Base-by-base conservation (phyloP, 2,329 filamentous ascomycete genomes). In the Fusarium devonianum region DNA sequence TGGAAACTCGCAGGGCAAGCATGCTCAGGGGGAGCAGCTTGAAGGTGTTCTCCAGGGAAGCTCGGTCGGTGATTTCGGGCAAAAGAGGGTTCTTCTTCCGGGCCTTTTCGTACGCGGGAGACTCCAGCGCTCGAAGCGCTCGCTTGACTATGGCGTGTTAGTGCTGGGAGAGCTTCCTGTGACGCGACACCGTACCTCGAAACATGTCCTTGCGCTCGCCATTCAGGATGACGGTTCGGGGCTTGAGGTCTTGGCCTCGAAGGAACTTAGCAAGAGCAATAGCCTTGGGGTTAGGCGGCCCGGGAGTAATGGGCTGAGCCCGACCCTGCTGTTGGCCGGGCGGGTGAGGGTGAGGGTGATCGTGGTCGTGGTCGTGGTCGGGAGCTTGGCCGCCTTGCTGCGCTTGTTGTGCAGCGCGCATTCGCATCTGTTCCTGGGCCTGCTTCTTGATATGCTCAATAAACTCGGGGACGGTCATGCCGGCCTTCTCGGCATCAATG, bases 191-290 rank as follows among this genome's bases (percentile, higher is more conserved):
- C 69, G 38, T 78, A 93, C 91, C 92, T 81, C 88, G 89, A 75
- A 99, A 97, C 90, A 99, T 95, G 61, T 99, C 93, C 76, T 96
- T 97, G 67, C 94, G 85, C 80, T 97, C 92, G 66, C 94, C 94
- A 61, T 97, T 92, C 60, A 97, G 83, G 58, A 99, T 95, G 71
- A 90, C 93, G 13, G 92, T 97, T 57, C 94, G 82, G 13, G 84
- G 81, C 81, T 99, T 99, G 59, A 99, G 76, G 51, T 94, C 84
- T 75, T 97, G 92, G 49, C 82, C 73, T 62, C 86, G 86, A 51
- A 99, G 77, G 75, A 96, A 99, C 67, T 90, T 88, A 61, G 94
- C 95, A 44, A 99, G 82, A 7, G 92, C 92, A 34, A 97, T 75
- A 14, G 92, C 92, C 67, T 92, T 86, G 28, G 93, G 93, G 64